Conservation (phyloP, 2,329 filamentous ascomycete species). For the Sarocladium kiliense region DNA sequence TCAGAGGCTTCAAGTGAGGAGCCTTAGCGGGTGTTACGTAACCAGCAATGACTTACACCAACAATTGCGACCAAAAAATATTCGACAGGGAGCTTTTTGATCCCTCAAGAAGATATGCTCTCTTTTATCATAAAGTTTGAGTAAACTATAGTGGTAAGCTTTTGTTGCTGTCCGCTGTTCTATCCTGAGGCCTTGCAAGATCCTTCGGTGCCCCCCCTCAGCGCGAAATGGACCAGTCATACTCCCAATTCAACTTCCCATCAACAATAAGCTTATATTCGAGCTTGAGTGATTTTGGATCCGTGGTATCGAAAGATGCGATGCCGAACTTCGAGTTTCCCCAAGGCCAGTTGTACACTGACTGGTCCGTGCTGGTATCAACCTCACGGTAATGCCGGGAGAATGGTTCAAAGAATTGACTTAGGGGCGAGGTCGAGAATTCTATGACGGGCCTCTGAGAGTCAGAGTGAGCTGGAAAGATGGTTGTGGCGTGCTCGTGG, state of each 20-base stretch:
- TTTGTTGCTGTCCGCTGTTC: too few relatives aligned
- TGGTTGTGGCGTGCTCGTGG: conserved; percentile 63
- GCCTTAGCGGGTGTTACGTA: neutral
- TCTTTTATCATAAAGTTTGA: too few relatives aligned
- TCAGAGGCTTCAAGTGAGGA: neutral
- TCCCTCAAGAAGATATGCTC: too few relatives aligned
- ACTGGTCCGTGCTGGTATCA: conserved; percentile 25
- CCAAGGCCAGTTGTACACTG: conserved; percentile 24
- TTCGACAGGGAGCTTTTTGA: too few relatives aligned
- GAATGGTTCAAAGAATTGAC: conserved; percentile 64
- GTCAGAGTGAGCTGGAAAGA: conserved; percentile 28
- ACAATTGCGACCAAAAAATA: too few relatives aligned
- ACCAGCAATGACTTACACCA: too few relatives aligned
- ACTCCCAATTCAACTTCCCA: conserved; percentile 4
- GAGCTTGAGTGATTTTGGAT: neutral
- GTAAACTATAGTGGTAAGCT: too few relatives aligned
- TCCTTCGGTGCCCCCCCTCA: too few relatives aligned
- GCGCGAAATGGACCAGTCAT: conserved; percentile 1
- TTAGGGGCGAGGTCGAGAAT: conserved; percentile 60
- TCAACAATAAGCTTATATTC: neutral
- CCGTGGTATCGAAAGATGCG: neutral
- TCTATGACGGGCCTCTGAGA: conserved; percentile 48
- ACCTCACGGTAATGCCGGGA: conserved; percentile 54
- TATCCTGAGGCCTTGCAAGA: too few relatives aligned
- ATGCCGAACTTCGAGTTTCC: conserved; percentile 81